Conservation (phyloP, 352 stramenopile genomes). For the Globisporangium orthogonon region DNA sequence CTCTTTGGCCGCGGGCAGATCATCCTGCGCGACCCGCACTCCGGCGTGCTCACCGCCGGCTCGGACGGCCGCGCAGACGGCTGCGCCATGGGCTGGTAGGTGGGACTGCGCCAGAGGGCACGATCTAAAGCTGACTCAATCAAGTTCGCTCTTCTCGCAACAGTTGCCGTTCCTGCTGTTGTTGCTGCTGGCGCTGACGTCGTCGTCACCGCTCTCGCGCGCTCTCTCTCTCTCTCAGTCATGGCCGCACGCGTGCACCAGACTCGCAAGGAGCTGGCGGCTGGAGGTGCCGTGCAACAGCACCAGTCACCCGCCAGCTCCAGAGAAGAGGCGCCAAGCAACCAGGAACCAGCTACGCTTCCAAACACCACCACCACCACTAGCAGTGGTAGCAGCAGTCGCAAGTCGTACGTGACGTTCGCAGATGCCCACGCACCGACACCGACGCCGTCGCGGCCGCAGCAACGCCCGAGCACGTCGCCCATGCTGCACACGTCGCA, state of each 20-base stretch:
- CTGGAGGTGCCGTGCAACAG: too few relatives aligned
- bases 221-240: too few relatives aligned
- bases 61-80: conserved; percentile 94
- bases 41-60: conserved; percentile 91
- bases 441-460: not conserved
- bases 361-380: not conserved
- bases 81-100: conserved; percentile 87
- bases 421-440: not conserved
- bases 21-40: conserved; percentile 70
- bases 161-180: too few relatives aligned
- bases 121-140: too few relatives aligned
- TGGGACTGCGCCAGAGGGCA: too few relatives aligned
- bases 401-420: not conserved
- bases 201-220: not conserved
- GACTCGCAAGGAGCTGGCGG: too few relatives aligned
- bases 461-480: conserved; percentile 14
- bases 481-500: conserved; percentile 31
- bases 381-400: too few relatives aligned
- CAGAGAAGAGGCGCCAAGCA: not conserved
- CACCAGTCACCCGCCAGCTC: too few relatives aligned
- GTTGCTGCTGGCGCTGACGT: too few relatives aligned
- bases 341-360: not conserved
- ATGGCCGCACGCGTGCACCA: too few relatives aligned
- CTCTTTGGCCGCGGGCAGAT: conserved; percentile 83
- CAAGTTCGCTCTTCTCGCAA: too few relatives aligned